A percentile compares a stretch with the other conserved stretches of the same genome.
phyloP scores from a whole-genome alignment of 805 yeast species.

The Torulaspora delbrueckii region DNA sequence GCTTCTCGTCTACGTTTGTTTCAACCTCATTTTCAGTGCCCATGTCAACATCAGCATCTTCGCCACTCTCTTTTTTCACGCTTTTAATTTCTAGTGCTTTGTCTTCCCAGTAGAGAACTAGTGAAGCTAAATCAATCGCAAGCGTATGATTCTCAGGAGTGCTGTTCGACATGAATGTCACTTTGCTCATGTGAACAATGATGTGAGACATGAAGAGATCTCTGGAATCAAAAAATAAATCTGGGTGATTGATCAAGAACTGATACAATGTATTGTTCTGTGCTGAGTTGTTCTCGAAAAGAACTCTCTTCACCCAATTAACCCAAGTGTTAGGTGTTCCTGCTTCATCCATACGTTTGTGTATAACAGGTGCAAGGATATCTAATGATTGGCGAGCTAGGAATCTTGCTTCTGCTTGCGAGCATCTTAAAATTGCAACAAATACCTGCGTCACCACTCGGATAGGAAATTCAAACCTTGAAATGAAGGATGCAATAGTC shows the following conservation, averaged over 20 bases:
- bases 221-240: conserved; percentile 75
- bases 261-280: conserved; percentile 86
- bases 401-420: conserved; percentile 77
- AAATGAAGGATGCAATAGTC: conserved; percentile 78
- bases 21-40: conserved; percentile 21
- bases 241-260: conserved; percentile 80
- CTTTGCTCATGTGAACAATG: conserved; percentile 86
- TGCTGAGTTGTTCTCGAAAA: conserved; percentile 82
- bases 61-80: conserved; percentile 6
- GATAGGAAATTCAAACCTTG: conserved; percentile 82
- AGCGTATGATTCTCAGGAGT: conserved; percentile 75
- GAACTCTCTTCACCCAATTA: conserved; percentile 88
- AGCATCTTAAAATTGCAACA: conserved; percentile 80
- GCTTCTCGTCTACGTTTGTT: not conserved
- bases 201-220: conserved; percentile 87
- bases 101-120: conserved; percentile 81
- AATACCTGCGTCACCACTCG: conserved; percentile 88
- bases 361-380: conserved; percentile 80
- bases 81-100: conserved; percentile 35
- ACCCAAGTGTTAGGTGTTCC: conserved; percentile 65
- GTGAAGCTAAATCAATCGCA: conserved; percentile 85
- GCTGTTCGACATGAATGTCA: conserved; percentile 72
- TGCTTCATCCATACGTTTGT: conserved; percentile 52
- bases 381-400: conserved; percentile 86
- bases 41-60: conserved; percentile 30